These are phyloP conservation scores for Canavalia ensiformis DNA, from an alignment of 306 rosid species.

Conservation along the genomic window DNA sequence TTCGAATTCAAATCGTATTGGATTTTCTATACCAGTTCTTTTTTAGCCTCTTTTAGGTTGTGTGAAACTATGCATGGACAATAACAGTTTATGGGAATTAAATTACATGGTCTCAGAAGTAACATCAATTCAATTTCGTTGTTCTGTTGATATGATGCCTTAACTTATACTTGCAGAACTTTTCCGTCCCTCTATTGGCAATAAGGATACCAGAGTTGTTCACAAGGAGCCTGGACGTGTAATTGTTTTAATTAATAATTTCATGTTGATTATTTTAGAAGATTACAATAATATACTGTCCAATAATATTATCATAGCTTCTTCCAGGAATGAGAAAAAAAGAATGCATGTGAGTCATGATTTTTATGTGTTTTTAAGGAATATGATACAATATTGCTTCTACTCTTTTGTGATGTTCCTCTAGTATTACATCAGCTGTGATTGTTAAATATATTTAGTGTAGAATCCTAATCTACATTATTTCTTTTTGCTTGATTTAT, in stretches of 20 bases:
- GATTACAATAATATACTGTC: not conserved
- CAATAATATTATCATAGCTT: not conserved
- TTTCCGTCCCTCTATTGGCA: conserved; percentile 86
- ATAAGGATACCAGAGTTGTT: conserved; percentile 72
- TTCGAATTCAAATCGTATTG: conserved; percentile 21
- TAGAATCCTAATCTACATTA: not conserved
- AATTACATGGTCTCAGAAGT: conserved; percentile 36
- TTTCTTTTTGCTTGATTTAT: conserved; percentile 31
- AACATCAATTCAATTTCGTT: conserved; percentile 34
- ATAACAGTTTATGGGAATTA: conserved; percentile 35
- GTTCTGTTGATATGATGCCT: conserved; percentile 56
- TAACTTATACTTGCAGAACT: conserved; percentile 67
- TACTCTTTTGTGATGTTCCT: conserved; percentile 24
- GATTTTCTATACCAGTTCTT: conserved; percentile 5
- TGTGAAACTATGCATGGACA: not conserved
- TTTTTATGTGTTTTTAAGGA: conserved; percentile 25
- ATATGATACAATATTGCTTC: not conserved
- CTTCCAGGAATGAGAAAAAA: conserved; percentile 11
- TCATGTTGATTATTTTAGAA: not conserved
- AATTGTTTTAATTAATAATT: conserved; percentile 52
- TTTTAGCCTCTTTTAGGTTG: conserved; percentile 12
- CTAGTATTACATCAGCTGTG: conserved; percentile 17
- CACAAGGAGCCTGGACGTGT: conserved; percentile 92
- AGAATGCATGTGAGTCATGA: not conserved
- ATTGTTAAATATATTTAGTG: not conserved